A percentile compares a stretch with the other conserved stretches of the same genome.
Conservation (phyloP, 495 filamentous ascomycete genomes). For the Copromyces sp. region DNA sequence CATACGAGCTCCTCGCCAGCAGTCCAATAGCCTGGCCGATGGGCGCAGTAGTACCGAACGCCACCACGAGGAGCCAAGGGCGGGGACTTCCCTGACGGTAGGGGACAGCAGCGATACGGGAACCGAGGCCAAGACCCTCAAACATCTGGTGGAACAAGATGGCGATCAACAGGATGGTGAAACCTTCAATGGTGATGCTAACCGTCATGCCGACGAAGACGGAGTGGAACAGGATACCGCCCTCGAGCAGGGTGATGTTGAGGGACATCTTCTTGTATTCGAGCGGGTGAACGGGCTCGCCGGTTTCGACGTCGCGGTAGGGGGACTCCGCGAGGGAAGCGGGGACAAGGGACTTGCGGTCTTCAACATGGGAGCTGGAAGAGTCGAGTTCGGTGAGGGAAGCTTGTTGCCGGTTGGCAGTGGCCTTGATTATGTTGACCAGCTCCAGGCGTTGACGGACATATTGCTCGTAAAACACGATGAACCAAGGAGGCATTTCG, state of each 20-base stretch:
- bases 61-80: slow-evolving; percentile 55
- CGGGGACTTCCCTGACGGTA: slow-evolving; percentile 38
- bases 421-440: slow-evolving; percentile 32
- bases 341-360: slow-evolving; percentile 16
- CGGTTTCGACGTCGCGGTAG: slow-evolving; percentile 32
- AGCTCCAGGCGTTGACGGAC: slow-evolving; percentile 42
- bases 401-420: not conserved
- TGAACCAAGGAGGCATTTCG: slow-evolving; percentile 46
- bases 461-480: slow-evolving; percentile 46
- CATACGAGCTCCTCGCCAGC: slow-evolving; percentile 47
- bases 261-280: slow-evolving; percentile 39
- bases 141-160: slow-evolving; percentile 65
- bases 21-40: slow-evolving; percentile 53
- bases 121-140: slow-evolving; percentile 58
- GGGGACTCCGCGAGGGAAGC: slow-evolving; percentile 14
- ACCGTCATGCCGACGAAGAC: slow-evolving; percentile 62
- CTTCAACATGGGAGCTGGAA: slow-evolving; percentile 11
- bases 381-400: not conserved
- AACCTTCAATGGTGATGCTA: slow-evolving; percentile 53
- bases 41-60: slow-evolving; percentile 49
- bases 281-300: slow-evolving; percentile 30
- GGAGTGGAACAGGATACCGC: slow-evolving; percentile 50
- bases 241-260: slow-evolving; percentile 46
- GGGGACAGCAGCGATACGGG: slow-evolving; percentile 48
- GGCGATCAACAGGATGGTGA: slow-evolving; percentile 55